These are phyloP conservation scores for Mortierella polycephala DNA, from an alignment of 371 early-diverging fungal species.

Conservation along the genomic window DNA sequence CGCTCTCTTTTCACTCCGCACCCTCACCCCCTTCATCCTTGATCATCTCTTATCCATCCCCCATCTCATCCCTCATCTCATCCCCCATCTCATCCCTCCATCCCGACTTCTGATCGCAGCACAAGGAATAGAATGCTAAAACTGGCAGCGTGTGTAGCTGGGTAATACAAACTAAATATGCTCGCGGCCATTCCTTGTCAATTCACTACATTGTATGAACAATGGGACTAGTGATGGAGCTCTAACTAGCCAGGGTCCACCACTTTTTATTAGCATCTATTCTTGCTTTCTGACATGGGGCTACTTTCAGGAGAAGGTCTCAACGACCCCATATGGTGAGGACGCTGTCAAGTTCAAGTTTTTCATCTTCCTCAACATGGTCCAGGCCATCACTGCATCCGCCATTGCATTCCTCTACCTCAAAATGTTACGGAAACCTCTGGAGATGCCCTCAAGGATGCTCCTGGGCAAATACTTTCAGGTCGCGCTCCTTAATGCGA, in stretches of 20 bases:
- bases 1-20: not conserved
- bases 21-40: too few species aligned
- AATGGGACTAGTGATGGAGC: too few species aligned
- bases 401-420: conserved; percentile 81
- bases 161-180: too few species aligned
- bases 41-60: not conserved
- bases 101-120: conserved; percentile 63
- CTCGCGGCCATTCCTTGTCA: not conserved
- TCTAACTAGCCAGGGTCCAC: not conserved
- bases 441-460: too few species aligned
- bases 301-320: conserved; percentile 91
- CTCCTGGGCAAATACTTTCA: conserved; percentile 72
- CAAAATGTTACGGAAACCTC: too few species aligned
- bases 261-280: conserved; percentile 76
- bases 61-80: conserved; percentile 53
- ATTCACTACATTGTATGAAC: too few species aligned
- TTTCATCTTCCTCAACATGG: conserved; percentile 89
- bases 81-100: conserved; percentile 82
- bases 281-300: conserved; percentile 96
- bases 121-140: conserved; percentile 36
- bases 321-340: conserved; percentile 82
- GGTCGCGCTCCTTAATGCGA: conserved; percentile 79
- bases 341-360: conserved; percentile 80
- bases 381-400: conserved; percentile 85
- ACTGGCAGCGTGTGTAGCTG: conserved; percentile 47